Conservation (phyloP, 2,329 filamentous ascomycete species). For the Scedosporium minutisporum region DNA sequence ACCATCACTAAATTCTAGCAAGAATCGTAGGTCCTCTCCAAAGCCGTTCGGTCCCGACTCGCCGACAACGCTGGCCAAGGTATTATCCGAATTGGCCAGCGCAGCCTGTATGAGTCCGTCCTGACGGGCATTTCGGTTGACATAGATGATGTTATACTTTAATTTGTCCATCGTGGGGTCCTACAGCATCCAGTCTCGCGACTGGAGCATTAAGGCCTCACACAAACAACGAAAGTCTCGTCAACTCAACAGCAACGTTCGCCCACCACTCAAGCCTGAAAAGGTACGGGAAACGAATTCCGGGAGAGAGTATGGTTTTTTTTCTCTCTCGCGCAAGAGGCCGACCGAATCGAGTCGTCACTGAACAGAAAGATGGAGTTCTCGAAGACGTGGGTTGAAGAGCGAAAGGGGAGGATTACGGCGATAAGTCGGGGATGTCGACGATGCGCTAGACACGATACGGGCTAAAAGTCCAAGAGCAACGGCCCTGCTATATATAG, state of each 20-base stretch:
- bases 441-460: too few species aligned
- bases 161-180: conserved; percentile 47
- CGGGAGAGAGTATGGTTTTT: background rate
- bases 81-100: conserved; percentile 1
- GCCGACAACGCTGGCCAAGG: background rate
- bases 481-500: too few species aligned
- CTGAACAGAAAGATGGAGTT: too few species aligned
- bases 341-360: too few species aligned
- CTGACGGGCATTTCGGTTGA: conserved; percentile 42
- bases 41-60: conserved; percentile 25
- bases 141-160: conserved; percentile 50
- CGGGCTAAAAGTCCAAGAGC: too few species aligned
- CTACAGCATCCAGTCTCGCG: conserved; percentile 50
- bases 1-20: conserved; percentile 50
- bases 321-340: too few species aligned
- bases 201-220: conserved; percentile 37
- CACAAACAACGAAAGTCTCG: conserved; percentile 1
- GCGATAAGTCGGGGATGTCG: too few species aligned
- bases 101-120: conserved; percentile 31
- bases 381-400: too few species aligned
- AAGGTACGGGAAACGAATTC: background rate
- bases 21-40: conserved; percentile 34
- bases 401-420: too few species aligned
- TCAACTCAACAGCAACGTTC: background rate
- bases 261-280: background rate